phyloP scores from a whole-genome alignment of 805 yeast genomes.

The Candida arabinofermentans region DNA sequence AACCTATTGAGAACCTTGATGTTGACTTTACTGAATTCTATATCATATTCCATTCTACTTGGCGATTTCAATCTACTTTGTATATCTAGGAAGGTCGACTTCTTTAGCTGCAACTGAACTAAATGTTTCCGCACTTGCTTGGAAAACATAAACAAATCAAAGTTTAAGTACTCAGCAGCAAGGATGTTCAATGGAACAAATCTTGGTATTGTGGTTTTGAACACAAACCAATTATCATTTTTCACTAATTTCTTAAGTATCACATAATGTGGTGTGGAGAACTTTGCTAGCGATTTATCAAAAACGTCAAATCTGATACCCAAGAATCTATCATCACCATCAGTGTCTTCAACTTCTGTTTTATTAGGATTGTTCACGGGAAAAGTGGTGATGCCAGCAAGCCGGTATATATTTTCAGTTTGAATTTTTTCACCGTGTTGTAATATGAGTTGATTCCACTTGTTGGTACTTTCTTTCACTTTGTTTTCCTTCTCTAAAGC shows the following conservation, averaged over 20 bases:
- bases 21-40: conserved; percentile 26
- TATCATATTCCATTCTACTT: conserved; percentile 20
- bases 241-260: conserved; percentile 32
- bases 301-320: conserved; percentile 51
- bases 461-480: conserved; percentile 6
- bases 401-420: conserved; percentile 43
- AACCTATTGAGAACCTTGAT: conserved; percentile 15
- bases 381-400: conserved; percentile 49
- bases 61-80: conserved; percentile 9
- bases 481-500: background rate
- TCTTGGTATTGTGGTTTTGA: conserved; percentile 33
- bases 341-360: conserved; percentile 3
- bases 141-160: conserved; percentile 23
- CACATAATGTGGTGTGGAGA: conserved; percentile 43
- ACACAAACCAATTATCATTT: conserved; percentile 28
- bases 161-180: conserved; percentile 23
- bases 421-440: conserved; percentile 27
- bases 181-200: conserved; percentile 26
- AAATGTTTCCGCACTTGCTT: conserved; percentile 22
- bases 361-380: conserved; percentile 39
- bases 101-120: conserved; percentile 21
- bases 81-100: conserved; percentile 12
- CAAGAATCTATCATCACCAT: conserved; percentile 28
- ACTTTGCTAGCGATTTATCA: conserved; percentile 27
- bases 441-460: conserved; percentile 19